These are phyloP conservation scores for Lathyrus oleraceus DNA, from an alignment of 306 rosid genomes.

Conservation along the genomic window DNA sequence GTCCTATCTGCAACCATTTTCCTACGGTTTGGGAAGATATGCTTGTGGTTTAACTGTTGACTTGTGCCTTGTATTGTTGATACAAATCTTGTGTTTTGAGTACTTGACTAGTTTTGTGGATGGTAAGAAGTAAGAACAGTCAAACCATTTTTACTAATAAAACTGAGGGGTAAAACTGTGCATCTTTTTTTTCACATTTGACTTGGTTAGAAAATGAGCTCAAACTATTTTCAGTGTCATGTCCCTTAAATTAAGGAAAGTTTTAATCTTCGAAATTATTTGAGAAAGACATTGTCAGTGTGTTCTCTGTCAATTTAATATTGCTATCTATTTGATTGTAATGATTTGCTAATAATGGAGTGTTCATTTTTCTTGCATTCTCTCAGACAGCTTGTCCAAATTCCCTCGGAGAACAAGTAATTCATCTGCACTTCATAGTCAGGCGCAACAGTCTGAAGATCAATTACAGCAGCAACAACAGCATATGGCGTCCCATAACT, in stretches of 20 bases:
- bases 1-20: not conserved
- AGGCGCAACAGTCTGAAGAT: slow-evolving; percentile 67
- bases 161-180: not conserved
- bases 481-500: slow-evolving; percentile 54
- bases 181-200: not conserved
- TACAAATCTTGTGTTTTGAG: not conserved
- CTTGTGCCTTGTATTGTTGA: not conserved
- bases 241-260: not conserved
- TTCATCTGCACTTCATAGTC: slow-evolving; percentile 65
- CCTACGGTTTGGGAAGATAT: not conserved
- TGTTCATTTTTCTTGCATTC: slow-evolving; percentile 23
- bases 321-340: slow-evolving; percentile 25
- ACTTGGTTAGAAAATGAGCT: not conserved
- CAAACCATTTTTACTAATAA: slow-evolving; percentile 18
- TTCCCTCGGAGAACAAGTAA: slow-evolving; percentile 81
- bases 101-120: slow-evolving; percentile 14
- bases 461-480: slow-evolving; percentile 55
- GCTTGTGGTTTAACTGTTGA: not conserved
- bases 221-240: not conserved
- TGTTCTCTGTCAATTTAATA: not conserved
- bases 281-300: not conserved
- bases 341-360: not conserved
- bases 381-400: slow-evolving; percentile 85
- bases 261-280: not conserved
- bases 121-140: slow-evolving; percentile 11